phyloP scores from a whole-genome alignment of 148 eudicot species.

The Rhododendron molle region DNA sequence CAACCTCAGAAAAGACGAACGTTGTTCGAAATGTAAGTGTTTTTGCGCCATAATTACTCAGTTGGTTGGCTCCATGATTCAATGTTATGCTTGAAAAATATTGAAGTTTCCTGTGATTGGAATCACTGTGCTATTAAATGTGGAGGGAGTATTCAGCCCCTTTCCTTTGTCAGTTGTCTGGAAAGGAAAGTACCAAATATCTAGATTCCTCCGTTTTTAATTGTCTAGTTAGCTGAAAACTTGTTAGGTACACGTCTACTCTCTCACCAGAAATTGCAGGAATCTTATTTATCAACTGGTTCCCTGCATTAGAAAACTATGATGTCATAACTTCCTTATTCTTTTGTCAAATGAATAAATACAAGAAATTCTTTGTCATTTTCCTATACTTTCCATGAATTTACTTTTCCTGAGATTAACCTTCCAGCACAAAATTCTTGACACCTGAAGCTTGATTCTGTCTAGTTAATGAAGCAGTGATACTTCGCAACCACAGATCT shows the following conservation, averaged over 20 bases:
- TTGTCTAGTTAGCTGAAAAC: neutral
- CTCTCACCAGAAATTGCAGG: neutral
- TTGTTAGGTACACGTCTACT: neutral
- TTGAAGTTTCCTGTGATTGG: neutral
- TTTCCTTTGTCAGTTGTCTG: neutral
- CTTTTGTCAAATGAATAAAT: neutral
- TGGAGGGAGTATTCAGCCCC: neutral
- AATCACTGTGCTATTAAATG: neutral
- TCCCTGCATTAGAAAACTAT: neutral
- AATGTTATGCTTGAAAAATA: neutral
- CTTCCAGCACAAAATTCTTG: neutral
- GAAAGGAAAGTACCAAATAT: neutral
- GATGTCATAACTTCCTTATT: neutral
- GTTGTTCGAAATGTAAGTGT: conserved; percentile 35
- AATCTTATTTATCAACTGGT: neutral
- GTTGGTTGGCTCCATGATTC: neutral
- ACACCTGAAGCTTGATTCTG: neutral
- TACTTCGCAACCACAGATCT: neutral
- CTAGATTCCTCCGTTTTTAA: neutral
- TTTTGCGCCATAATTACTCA: neutral
- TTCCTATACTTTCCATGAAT: neutral
- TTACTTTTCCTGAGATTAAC: neutral
- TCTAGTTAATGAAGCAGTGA: neutral
- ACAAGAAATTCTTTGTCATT: neutral
- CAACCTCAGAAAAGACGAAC: conserved; percentile 46